Base-by-base conservation (phyloP, 2,329 filamentous ascomycete genomes). In the Penicillium sp. region DNA sequence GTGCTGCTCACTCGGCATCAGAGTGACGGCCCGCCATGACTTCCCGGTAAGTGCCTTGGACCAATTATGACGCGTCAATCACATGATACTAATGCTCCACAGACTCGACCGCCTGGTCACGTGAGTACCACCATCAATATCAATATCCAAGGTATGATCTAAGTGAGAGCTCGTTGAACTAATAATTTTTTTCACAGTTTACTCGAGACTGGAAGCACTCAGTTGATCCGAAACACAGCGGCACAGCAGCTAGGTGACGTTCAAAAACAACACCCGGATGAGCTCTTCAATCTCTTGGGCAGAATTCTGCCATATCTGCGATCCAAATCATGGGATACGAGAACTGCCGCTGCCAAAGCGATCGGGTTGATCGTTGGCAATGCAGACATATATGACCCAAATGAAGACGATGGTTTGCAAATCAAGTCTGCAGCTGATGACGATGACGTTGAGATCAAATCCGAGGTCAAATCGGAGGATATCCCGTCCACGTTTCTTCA, bases 181-280 rank as follows among this genome's bases (percentile, higher is more conserved):
- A 54, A 72, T 66, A 57, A 62, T 67, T 64, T 44, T 56, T 51
- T 52, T 35, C 3, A 44, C 75, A 96, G 93, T 64, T 87, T 99
- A 73, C 88, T 99, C 68, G 95, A 99, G 83, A 98, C 95, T 57
- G 95, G 95, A 68, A 98, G 93, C 78, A 99, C 95, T 59, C 89
- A 90, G 72, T 83, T 99, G 65, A 98, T 99, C 72, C 89, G 96
- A 66, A 96, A 97, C 72, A 99, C 95, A 62, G 96, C 95, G 61
- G 95, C 96, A 61, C 92, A 96, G 72, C 95, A 99, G 78, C 84
- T 99, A 62, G 95, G 93, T 61, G 95, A 99, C 77, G 95, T 96
- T 76, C 96, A 99, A 77, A 98, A 97, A 74, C 91, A 95, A 75
- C 95, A 98, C 69, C 95, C 95, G 0, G 93, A 99, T 77, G 96